A percentile compares a stretch with the other conserved stretches of the same genome.
These are phyloP conservation scores for Verticillium dahliae DNA, from an alignment of 2,329 filamentous ascomycete species.

Conservation along the genomic window DNA sequence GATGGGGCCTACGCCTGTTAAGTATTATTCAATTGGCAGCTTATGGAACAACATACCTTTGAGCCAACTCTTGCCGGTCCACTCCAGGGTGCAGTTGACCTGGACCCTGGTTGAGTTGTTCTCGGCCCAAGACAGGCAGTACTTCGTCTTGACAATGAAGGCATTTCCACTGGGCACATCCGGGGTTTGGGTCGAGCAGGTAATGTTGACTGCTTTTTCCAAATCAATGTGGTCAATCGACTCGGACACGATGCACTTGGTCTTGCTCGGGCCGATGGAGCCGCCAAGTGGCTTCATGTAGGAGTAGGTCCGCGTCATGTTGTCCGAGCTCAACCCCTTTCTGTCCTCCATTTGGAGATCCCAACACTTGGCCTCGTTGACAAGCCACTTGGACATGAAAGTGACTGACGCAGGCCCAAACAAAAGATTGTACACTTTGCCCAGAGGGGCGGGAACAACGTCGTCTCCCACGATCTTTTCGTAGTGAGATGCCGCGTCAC, in stretches of 20 bases:
- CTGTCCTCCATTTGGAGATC: conserved; percentile 87
- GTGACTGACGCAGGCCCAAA: conserved; percentile 74
- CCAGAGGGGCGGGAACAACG: conserved; percentile 76
- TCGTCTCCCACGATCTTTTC: conserved; percentile 84
- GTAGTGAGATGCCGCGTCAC: conserved; percentile 71
- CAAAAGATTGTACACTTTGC: conserved; percentile 82
- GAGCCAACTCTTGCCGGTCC: conserved; percentile 97
- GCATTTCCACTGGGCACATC: conserved; percentile 93
- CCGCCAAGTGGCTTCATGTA: conserved; percentile 89
- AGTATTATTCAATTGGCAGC: conserved; percentile 13
- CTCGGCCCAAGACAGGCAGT: conserved; percentile 89
- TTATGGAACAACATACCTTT: conserved; percentile 60
- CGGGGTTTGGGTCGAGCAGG: conserved; percentile 78
- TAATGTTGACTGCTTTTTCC: conserved; percentile 80
- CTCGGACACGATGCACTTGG: conserved; percentile 86
- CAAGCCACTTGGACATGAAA: conserved; percentile 83
- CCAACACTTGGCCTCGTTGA: conserved; percentile 78
- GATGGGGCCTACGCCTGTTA: conserved; percentile 64
- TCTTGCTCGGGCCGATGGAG: conserved; percentile 85
- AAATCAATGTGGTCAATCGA: conserved; percentile 78
- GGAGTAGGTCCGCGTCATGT: conserved; percentile 66
- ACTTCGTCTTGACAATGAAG: conserved; percentile 87
- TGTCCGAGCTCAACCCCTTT: conserved; percentile 68
- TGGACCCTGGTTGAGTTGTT: conserved; percentile 79
- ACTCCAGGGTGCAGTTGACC: conserved; percentile 87